Base-by-base conservation (phyloP, 768 basidiomycete genomes). In the Hemileccinum rubropunctum region DNA sequence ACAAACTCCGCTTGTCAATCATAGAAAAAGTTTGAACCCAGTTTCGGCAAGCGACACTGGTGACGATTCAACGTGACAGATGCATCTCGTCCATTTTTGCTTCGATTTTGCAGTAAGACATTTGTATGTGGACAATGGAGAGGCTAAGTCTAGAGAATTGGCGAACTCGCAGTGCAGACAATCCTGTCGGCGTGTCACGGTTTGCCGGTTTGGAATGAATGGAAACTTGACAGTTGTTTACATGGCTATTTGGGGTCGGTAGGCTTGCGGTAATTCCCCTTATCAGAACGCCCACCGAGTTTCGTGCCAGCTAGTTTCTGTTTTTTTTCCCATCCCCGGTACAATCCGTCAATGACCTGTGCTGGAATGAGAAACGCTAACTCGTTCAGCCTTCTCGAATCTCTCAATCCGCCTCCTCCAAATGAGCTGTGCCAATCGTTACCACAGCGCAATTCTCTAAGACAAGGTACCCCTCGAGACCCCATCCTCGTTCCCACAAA, bases 151-250 rank as follows among this genome's bases (percentile, higher is more conserved):
- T 23, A 6, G 23, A 23, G 23, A 23, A 6, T 23, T 23, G 23
- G 23, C 6, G 23, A 23, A 23, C 23, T 23, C 3, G 23, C 6
- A 6, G 23, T 6, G 23, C 23, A 23, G 23, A 23, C 23, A 6
- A 23, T 23, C 23, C 23, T 23, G 23, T 23, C n/a, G n/a, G n/a
- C n/a, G n/a, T n/a, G n/a, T n/a, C n/a, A n/a, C n/a, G n/a, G n/a
- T n/a, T n/a, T n/a, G n/a, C n/a, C n/a, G n/a, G n/a, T n/a, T n/a
- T n/a, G n/a, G n/a, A n/a, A n/a, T n/a, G n/a, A n/a, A n/a, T n/a
- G n/a, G n/a, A 23, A 6, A 6, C 58, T 63, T 62, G 61, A 62
- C 46, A 34, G 39, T 56, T 61, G 58, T 61, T 61, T 61, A 40
- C 17, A 0, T 17, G 33, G 21, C 57, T 3, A 32, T 40, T 62